Evolutionary conservation across 768 basidiomycete genomes (phyloP), one percentile per base, ranked within the genome.

Genomic region (Serpula lacrymans): DNA sequence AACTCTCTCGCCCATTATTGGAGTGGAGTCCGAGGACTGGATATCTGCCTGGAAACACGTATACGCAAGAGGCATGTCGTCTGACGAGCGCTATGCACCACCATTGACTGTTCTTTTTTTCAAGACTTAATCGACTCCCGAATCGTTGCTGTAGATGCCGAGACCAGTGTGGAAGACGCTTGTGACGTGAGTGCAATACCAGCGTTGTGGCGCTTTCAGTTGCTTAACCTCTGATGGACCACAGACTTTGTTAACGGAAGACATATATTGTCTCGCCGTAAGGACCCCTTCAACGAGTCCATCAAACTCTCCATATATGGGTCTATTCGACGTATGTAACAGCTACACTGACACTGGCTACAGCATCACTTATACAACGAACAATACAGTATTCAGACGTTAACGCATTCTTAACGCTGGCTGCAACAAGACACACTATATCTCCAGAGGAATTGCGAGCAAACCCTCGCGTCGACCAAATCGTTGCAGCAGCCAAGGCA

Each of bases 361-460:
- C n/a, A 33, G 21, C 18, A 43, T 6, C 33, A n/a, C n/a, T n/a
- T n/a, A n/a, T 18, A 8, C n/a, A 6, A 14, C n/a, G 6, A 9
- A n/a, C 6, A 3, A 4, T 36, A 12, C 49, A 91, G 88, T 89
- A 78, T 50, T 81, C 88, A 13, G 88, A 91, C 55, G 84, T 90
- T 9, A 91, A 91, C 55, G 85, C 88, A n/a, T 91, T 90, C 54
- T 62, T 91, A 44, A 87, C 85, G 3, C 67, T 91, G 33, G 88
- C 88, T 8, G 87, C 88, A 6, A 89, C 85, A 3, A 68, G 81
- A 32, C 86, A 89, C 53, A 84, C 81, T 3, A 69, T 84, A 28
- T 60, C 67, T 17, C 69, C 73, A 0, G 80, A 82, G n/a, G 75
- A 82, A 35, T 57, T 84, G 13, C 69, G 70, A 23, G 77, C 72